Percentiles rank a stretch among this genome's conserved stretches.
Conservation (phyloP, 768 basidiomycete genomes). For the Trametes elegans region DNA sequence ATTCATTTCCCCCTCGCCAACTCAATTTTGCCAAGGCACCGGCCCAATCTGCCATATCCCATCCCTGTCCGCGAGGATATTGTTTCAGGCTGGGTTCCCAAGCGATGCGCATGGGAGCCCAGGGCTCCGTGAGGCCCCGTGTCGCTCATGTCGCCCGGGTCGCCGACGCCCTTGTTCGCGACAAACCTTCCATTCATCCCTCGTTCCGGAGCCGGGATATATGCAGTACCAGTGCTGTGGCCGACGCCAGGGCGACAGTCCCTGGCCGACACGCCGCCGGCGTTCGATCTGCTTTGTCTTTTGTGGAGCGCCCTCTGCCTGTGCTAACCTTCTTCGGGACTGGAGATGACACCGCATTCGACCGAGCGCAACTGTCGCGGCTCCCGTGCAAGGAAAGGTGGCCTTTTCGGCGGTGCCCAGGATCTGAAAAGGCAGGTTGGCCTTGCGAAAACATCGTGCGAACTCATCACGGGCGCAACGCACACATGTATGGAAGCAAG, state of each 20-base stretch:
- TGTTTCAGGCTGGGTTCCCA: not conserved
- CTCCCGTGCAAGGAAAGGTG: no score
- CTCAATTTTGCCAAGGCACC: not conserved
- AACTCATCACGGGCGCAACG: not conserved
- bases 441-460: not conserved
- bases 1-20: conserved; percentile 12
- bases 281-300: not conserved
- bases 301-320: not conserved
- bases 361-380: not conserved
- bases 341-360: not conserved
- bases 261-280: not conserved
- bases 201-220: not conserved
- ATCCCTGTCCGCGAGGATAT: not conserved
- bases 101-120: conserved; percentile 2
- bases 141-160: not conserved
- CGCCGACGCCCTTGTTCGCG: conserved; percentile 2
- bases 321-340: not conserved
- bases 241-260: conserved; percentile 7
- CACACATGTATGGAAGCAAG: not conserved
- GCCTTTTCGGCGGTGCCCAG: no score
- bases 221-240: not conserved
- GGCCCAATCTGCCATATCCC: not conserved
- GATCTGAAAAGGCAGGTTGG: no score
- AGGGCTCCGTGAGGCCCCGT: not conserved
- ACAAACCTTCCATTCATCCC: conserved; percentile 11